phyloP scores from a whole-genome alignment of 2,329 filamentous ascomycete genomes.

The Tolypocladium sp. region DNA sequence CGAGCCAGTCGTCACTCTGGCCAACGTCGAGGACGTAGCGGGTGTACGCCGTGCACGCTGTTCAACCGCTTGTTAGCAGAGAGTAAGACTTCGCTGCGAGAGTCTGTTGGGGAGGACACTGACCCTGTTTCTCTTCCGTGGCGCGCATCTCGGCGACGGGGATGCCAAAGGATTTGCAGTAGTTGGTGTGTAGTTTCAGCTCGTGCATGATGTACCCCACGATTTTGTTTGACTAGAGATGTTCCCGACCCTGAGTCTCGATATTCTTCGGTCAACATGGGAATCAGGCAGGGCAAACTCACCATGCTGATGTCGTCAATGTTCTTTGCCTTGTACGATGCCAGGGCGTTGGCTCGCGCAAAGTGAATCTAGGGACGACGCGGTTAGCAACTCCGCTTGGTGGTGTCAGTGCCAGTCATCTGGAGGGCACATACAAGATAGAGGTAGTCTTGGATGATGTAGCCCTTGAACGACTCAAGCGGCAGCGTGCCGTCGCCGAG shows the following conservation, averaged over 20 bases:
- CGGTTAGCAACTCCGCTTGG: not conserved
- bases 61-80: not conserved
- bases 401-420: not conserved
- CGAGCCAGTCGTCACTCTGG: conserved; percentile 79
- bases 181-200: conserved; percentile 71
- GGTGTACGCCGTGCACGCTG: conserved; percentile 74
- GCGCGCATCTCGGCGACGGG: conserved; percentile 62
- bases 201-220: conserved; percentile 71
- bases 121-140: conserved; percentile 67
- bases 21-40: conserved; percentile 84
- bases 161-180: conserved; percentile 75
- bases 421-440: conserved; percentile 54
- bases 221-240: conserved; percentile 37
- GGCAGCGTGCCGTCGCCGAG: conserved; percentile 70
- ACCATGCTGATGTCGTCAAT: conserved; percentile 66
- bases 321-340: conserved; percentile 72
- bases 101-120: conserved; percentile 1
- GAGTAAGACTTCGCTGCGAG: not conserved
- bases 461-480: conserved; percentile 71
- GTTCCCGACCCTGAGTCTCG: not conserved
- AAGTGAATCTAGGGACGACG: conserved; percentile 59
- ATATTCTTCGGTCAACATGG: not conserved
- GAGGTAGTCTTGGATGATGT: conserved; percentile 86
- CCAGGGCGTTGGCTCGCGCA: conserved; percentile 74
- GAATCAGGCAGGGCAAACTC: conserved; percentile 16